Conservation (phyloP, 2,329 filamentous ascomycete genomes). For the Coleophoma cylindrospora region DNA sequence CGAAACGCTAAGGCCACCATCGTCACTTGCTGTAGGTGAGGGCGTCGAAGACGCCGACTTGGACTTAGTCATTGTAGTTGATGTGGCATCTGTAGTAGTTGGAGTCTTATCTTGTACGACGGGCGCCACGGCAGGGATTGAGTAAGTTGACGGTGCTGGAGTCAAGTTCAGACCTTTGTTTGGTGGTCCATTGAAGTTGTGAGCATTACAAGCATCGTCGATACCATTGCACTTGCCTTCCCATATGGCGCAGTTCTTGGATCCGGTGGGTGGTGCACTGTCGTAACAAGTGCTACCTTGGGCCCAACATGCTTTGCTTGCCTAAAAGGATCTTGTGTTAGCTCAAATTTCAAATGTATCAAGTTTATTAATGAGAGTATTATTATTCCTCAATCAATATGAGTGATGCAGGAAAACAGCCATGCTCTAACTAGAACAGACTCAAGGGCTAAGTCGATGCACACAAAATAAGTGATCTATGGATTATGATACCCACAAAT, state of each 20-base stretch:
- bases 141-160: constrained; percentile 16
- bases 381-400: neutral
- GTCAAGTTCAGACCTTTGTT: constrained; percentile 32
- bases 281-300: constrained; percentile 58
- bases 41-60: neutral
- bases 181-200: constrained; percentile 43
- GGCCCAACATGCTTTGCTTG: constrained; percentile 49
- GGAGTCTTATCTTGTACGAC: constrained; percentile 2
- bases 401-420: neutral
- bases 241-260: constrained; percentile 55
- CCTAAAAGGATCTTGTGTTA: constrained; percentile 12
- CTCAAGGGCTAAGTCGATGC: too few relatives aligned
- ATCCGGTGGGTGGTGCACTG: constrained; percentile 52
- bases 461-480: too few relatives aligned
- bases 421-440: too few relatives aligned
- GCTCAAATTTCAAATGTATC: too few relatives aligned
- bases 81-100: constrained; percentile 20
- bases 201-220: constrained; percentile 35
- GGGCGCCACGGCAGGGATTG: constrained; percentile 15
- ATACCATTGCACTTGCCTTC: constrained; percentile 53
- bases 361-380: too few relatives aligned
- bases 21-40: neutral
- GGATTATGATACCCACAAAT: too few relatives aligned
- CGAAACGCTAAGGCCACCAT: neutral
- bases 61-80: constrained; percentile 10